These are phyloP conservation scores for Cicer arietinum DNA, from an alignment of 306 rosid species.

Conservation along the genomic window DNA sequence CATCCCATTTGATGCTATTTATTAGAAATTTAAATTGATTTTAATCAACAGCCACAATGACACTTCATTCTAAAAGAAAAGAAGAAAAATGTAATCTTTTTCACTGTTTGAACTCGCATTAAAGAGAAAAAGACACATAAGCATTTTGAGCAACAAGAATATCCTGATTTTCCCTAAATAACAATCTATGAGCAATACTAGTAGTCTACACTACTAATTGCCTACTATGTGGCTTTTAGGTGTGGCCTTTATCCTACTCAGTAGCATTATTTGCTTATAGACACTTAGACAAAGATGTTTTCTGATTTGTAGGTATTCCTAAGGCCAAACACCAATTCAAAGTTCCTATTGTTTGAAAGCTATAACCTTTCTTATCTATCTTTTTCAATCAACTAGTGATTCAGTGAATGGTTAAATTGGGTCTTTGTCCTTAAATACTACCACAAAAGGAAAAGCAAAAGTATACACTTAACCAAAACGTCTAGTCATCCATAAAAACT, in stretches of 20 bases:
- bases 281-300: slow-evolving; percentile 30
- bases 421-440: slow-evolving; percentile 51
- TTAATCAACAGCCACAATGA: too few species aligned
- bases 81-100: too few species aligned
- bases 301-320: slow-evolving; percentile 50
- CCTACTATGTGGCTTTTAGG: not conserved
- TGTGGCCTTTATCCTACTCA: slow-evolving; percentile 14
- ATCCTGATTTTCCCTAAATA: not conserved
- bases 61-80: not conserved
- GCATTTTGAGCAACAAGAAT: slow-evolving; percentile 21
- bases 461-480: slow-evolving; percentile 37
- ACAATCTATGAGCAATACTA: not conserved
- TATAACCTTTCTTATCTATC: slow-evolving; percentile 51
- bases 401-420: slow-evolving; percentile 47
- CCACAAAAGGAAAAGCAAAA: slow-evolving; percentile 52
- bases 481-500: slow-evolving; percentile 49
- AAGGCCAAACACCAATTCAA: slow-evolving; percentile 50
- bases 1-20: too few species aligned
- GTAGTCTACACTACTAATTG: not conserved
- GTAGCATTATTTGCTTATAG: slow-evolving; percentile 41
- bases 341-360: slow-evolving; percentile 55
- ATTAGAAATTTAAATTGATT: too few species aligned
- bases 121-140: slow-evolving; percentile 1
- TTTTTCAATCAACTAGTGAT: slow-evolving; percentile 57
- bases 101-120: not conserved